Evolutionary conservation across 805 yeast species (phyloP), one percentile per base, ranked within the genome.

Genomic region (Hanseniaspora singularis): DNA sequence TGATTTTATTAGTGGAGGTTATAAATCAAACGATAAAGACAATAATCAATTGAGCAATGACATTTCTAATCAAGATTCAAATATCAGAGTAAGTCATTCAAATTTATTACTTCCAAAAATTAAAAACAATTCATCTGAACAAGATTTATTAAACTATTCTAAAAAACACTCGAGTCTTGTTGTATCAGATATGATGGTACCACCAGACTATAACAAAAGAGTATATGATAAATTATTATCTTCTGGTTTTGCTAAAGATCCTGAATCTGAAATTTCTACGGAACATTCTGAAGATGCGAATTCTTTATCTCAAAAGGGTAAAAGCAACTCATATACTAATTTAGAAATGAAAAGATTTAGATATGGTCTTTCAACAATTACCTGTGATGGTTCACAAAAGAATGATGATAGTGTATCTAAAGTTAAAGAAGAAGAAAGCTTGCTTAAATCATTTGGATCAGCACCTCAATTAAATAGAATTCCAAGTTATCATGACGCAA

Each of bases 201-300:
- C 96, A 2, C 95, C 96, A 23, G 72, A 80, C 49, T 87, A 87
- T 60, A 87, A 77, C 50, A 76, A 72, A 46, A 94, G 84, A 60
- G 74, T 85, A 31, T 83, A 81, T 61, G 96, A 87, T 62, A 67
- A 82, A 48, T 62, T 87, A 19, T 86, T 44, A 23, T n/a, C 47
- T 11, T 8, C 28, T n/a, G n/a, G n/a, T n/a, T n/a, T n/a, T n/a
- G n/a, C n/a, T n/a, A n/a, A n/a, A n/a, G n/a, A n/a, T n/a, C n/a
- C n/a, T 18, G 46, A 18, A 9, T 34, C 34, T 19, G 28, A 28
- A 11, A 11, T 26, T n/a, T 33, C 26, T 19, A 19, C 5, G 14
- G 28, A 42, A 14, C 8, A n/a, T 14, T 9, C 23, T 16, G 33
- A 12, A 6, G 28, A 41, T 9, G 33, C 33, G 2, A 11, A 5